Base-by-base conservation (phyloP, 2,329 filamentous ascomycete species). In the Aspergillus sp. region DNA sequence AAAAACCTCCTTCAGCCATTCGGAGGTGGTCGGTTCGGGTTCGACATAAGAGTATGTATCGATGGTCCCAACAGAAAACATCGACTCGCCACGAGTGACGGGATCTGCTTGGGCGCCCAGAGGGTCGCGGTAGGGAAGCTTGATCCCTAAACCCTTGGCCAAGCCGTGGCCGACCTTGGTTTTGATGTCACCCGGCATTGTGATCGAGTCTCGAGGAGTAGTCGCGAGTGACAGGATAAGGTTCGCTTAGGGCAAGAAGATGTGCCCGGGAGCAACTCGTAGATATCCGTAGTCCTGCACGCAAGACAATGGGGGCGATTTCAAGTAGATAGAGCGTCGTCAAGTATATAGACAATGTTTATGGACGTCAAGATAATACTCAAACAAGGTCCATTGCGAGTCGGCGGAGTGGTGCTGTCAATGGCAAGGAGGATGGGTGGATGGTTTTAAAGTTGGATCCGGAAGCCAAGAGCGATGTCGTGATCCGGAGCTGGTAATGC, bases 11-110 rank as follows among this genome's bases (percentile, higher is more conserved):
- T 70, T 66, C 13, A 97, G 58, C 83, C 86, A 96, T 66, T 96
- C 91, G 5, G 72, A 64, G 0, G 85, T 83, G 3, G 85, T 89
- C 0, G 94, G 93, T 55, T 90, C 88, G 17, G 88, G 80, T 67
- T 99, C 93, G 50, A 94, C 79, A 67, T 95, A 97, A 47, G 82
- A 86, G 60, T 94, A 97, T 45, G 83, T 87, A 60, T 93, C 88
- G 40, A 85, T 82, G 1, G 86, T 90, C 41, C 82, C 81, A 32
- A 83, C 78, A 0, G 91, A 94, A 64, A 91, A 85, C 53, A 88
- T 80, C 1, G 91, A 95, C 71, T 94, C 91, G 62, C 89, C 89
- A 44, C 88, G 80, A 11, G 87, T 88, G 47, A 91, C 79, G 43
- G 85, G 81, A 47, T 90, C 85, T 17, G 73, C 63, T 49, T 74